Evolutionary conservation across 1,139 yeast genomes (phyloP), one percentile per base, ranked within the genome.

Genomic region (Kodamaea sp.): DNA sequence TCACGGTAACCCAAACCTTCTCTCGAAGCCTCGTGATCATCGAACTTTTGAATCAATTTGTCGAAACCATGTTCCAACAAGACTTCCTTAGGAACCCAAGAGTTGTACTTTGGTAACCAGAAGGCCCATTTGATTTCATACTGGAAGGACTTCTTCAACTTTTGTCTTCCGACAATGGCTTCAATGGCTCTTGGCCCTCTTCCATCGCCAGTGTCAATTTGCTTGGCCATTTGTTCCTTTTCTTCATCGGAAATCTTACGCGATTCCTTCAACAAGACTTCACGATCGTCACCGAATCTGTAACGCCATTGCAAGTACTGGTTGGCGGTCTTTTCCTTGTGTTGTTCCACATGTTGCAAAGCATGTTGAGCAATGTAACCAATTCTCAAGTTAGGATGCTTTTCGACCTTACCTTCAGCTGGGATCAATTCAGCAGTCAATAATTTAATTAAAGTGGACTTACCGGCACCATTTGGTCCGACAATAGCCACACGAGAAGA

Each of bases 391-490:
- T 92, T 92, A 45, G 97, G 97, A 67, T 92, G 98, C 66, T 92
- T 92, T 68, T 92, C 97, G 40, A 92, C 97, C 45, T 79, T 82
- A 54, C 98, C 98, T 45, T 68, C 76, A 47, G 79, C 75, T 19
- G 98, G 97, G 35, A 86, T 76, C 43, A 88, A 72, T 63, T 92
- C 98, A 44, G 87, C 98, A 9, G 97, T 92, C 51, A 92, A 74
- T 35, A 90, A 72, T 64, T 92, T 92, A 65, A 92, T 92, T 55
- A 92, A 74, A 13, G 98, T 92, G 6, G 97, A 88, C 63, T 92
- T 92, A 70, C 98, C 98, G 38, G 98, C 98, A 75, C 98, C 98
- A 61, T 92, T 92, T 45, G 98, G 97, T 37, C 98, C 98, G 44
- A 92, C 68, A 54, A 92, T 83, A 29, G 97, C 98, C 46, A 92